Evolutionary conservation across 441 rosid species (phyloP).

Genomic region (Pelargonium fulgidum): DNA sequence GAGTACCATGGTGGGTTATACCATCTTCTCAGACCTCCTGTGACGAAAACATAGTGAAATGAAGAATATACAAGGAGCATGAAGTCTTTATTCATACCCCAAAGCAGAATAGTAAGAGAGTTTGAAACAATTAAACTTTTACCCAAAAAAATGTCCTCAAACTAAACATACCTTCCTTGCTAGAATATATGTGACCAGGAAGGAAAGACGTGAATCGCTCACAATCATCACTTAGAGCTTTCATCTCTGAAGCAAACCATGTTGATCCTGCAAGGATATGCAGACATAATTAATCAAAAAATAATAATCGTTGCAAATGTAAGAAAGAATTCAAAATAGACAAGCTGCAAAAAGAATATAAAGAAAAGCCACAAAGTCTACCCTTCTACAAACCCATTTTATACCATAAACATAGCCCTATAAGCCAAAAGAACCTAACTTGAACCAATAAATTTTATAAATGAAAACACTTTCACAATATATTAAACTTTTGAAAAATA

Average conservation of each 20-base stretch:
- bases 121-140: background rate
- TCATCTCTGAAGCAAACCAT: conserved; percentile 99
- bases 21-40: conserved; percentile 90
- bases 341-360: too few species aligned
- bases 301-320: background rate
- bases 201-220: conserved; percentile 74
- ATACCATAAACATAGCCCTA: too few species aligned
- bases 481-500: too few species aligned
- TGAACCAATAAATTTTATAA: too few species aligned
- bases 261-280: conserved; percentile 57
- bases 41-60: conserved; percentile 21
- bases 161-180: conserved; percentile 66
- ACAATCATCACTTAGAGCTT: conserved; percentile 96
- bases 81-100: conserved; percentile 10
- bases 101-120: background rate
- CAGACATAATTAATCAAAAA: conserved; percentile 14
- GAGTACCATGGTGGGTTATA: conserved; percentile 80
- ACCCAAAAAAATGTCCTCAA: background rate
- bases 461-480: too few species aligned
- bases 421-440: too few species aligned
- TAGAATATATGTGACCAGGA: conserved; percentile 90
- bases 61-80: background rate
- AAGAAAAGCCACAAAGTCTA: too few species aligned
- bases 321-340: background rate
- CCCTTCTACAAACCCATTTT: too few species aligned